Percentiles rank a stretch among this genome's conserved stretches.
phyloP scores from a whole-genome alignment of 129 eudicot species.

The Artemisia argyi region DNA sequence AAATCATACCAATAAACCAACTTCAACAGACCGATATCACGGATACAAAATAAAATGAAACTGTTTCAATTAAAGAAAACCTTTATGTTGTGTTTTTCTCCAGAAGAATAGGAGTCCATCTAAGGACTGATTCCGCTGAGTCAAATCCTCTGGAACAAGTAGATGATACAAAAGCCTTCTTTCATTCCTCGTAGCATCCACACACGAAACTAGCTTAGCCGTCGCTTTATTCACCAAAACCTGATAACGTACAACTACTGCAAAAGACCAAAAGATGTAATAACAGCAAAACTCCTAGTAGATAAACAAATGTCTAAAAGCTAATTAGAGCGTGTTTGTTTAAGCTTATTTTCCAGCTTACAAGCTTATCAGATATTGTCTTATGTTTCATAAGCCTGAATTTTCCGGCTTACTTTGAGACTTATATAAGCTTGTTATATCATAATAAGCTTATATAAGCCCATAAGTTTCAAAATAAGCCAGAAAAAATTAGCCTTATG shows the following conservation, averaged over 20 bases:
- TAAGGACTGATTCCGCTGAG: slow-evolving; percentile 39
- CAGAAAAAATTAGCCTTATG: no score
- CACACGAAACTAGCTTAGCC: slow-evolving; percentile 34
- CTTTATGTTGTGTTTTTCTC: slow-evolving; percentile 69
- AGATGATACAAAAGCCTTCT: slow-evolving; percentile 42
- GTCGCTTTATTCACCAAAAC: slow-evolving; percentile 39
- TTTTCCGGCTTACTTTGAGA: no score
- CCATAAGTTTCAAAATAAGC: no score
- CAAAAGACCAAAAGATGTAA: slow-evolving; percentile 52
- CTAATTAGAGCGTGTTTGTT: not conserved
- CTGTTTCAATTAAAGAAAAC: slow-evolving; percentile 25
- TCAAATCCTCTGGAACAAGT: slow-evolving; percentile 49
- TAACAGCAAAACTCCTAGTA: slow-evolving; percentile 21
- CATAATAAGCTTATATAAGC: no score
- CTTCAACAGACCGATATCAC: not conserved
- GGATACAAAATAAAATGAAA: not conserved
- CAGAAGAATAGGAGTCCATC: slow-evolving; percentile 88
- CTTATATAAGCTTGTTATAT: no score
- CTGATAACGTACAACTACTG: slow-evolving; percentile 54
- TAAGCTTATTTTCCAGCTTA: no score
- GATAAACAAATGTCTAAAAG: not conserved
- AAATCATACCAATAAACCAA: not conserved
- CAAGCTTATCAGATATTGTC: no score
- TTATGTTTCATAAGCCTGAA: no score
- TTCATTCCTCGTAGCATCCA: slow-evolving; percentile 39